Evolutionary conservation across 2,329 filamentous ascomycete species (phyloP), one percentile per base, ranked within the genome.

Genomic region (Nemania serpens): DNA sequence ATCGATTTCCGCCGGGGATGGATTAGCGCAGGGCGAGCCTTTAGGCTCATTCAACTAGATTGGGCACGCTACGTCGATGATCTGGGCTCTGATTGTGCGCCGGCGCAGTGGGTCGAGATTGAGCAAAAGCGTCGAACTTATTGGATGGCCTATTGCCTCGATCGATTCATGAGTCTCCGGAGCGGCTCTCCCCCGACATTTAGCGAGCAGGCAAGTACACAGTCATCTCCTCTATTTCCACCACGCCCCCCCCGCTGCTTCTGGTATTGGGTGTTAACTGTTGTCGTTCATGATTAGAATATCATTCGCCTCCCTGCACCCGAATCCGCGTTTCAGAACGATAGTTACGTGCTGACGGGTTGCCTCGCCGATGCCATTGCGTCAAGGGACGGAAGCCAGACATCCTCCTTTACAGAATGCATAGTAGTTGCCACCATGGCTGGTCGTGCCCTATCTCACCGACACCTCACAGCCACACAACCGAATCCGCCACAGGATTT

Each of bases 121-220:
- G 76, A 78, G 59, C 71, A 76, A 58, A 71, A 68, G 43, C 59
- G 76, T 13, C 62, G 76, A n/a, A 73, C 72, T 0, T 78, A 77
- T 62, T 78, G 76, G 76, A 71, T 77, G 70, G 76, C 75, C 0
- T 77, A 75, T 55, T 70, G 67, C 12, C 59, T 78, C 15, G 76
- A 78, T 64, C 73, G 71, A 0, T 73, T 77, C 37, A 65, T 72
- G n/a, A 72, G 72, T 50, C 69, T 75, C 5, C 68, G 70, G 13
- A 71, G 71, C 39, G 68, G 68, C 4, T 66, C 69, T 49, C 72
- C 74, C 5, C 64, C 74, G 25, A 73, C 72, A 1, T 54, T 77
- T 29, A 68, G 70, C 39, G 75, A 76, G 61, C 65, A 70, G 50
- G 63, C 66, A 66, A 65, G 15, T 17, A 33, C 20, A 18, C 17